Base-by-base conservation (phyloP, 2,329 filamentous ascomycete genomes). In the Coniosporium tulheliwenetii region DNA sequence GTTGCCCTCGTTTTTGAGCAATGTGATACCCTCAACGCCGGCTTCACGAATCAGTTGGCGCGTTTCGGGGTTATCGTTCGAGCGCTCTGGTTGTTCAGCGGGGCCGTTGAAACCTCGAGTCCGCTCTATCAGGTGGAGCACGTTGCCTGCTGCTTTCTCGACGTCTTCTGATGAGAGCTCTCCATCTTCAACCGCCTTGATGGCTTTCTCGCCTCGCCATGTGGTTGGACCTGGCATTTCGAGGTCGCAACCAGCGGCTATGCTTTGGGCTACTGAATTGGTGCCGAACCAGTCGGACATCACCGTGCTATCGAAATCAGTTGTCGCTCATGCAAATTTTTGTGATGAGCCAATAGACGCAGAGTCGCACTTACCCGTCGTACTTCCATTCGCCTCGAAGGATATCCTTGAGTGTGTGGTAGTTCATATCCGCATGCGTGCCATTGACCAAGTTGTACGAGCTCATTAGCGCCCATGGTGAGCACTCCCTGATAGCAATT, bases 361-460 rank as follows among this genome's bases (percentile, higher is more conserved):
- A 4, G 19, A 26, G 19, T 26, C 19, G 19, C 19, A 26, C 19
- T 26, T 26, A 26, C 19, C 19, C 19, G 19, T 26, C 19, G 4
- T 7, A 26, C 7, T 26, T 26, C 81, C 81, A 85, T 52, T 84
- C 76, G 1, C 71, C 69, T 41, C 81, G 67, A 9, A 86, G 62
- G 35, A 85, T 81, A 13, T 79, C 70, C 0, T 77, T 81, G 35
- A 85, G 64, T 3, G 78, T 64, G 44, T 79, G 73, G 40, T 73
- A 66, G 52, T 83, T 73, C 2, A 80, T 71, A 39, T 83, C 72
- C 0, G 74, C 68, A 1, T 81, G 79, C 10, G 82, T 64, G 2
- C 81, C 81, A 47, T 86, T 81, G 46, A 85, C 83, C 40, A 77
- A 76, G 51, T 82, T 75, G 52, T 86, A 86, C 0, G 81, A 73